Conservation (phyloP, 2,329 filamentous ascomycete species). For the Trichoderma sp. region DNA sequence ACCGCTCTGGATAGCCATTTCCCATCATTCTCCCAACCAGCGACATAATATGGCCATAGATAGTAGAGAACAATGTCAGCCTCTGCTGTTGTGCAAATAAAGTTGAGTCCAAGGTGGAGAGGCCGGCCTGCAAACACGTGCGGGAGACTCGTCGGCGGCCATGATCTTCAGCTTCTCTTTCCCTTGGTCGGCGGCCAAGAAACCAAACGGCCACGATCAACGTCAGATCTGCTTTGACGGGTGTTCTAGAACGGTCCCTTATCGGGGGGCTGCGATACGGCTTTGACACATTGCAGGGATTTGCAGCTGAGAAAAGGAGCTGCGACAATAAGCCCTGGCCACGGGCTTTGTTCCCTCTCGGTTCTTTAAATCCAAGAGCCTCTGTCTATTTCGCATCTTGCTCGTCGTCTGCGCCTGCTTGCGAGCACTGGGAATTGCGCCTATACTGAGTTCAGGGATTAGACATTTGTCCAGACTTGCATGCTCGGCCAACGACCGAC, state of each 20-base stretch:
- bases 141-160: not conserved
- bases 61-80: not conserved
- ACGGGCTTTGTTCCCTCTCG: not conserved
- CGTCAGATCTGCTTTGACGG: conserved; percentile 2
- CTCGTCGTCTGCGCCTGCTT: not conserved
- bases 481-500: conserved; percentile 25
- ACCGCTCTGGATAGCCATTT: not conserved
- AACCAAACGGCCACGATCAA: conserved; percentile 18
- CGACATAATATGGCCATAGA: not conserved
- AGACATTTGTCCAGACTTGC: not conserved
- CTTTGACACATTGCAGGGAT: not conserved
- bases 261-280: not conserved
- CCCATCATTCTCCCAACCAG: not conserved
- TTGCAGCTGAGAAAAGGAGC: not conserved
- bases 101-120: conserved; percentile 23
- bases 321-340: not conserved
- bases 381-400: not conserved
- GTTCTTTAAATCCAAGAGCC: too few species aligned
- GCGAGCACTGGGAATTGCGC: not conserved
- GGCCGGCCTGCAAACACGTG: conserved; percentile 24
- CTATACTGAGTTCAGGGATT: not conserved
- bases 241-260: conserved; percentile 7
- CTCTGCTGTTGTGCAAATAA: conserved; percentile 19
- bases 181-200: conserved; percentile 18
- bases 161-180: conserved; percentile 23